These are phyloP conservation scores for Neopestalotiopsis sp. DNA, from an alignment of 2,329 filamentous ascomycete species.

Conservation along the genomic window DNA sequence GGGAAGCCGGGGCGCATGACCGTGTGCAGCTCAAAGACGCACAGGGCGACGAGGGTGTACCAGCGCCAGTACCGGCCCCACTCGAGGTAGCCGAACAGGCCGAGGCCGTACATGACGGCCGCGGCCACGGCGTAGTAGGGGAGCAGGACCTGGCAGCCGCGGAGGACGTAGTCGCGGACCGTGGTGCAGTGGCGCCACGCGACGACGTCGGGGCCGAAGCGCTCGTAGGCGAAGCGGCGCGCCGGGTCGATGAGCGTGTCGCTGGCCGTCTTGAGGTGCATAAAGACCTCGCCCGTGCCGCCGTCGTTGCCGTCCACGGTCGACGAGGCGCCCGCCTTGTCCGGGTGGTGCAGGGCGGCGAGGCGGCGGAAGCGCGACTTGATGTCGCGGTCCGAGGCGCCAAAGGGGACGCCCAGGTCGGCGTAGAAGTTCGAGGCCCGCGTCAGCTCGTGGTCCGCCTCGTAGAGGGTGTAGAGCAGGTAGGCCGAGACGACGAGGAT, in stretches of 20 bases:
- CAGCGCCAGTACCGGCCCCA: constrained; percentile 72
- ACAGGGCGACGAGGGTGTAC: constrained; percentile 59
- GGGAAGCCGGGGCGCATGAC: constrained; percentile 62
- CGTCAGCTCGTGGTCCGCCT: constrained; percentile 83
- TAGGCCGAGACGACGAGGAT: constrained; percentile 83
- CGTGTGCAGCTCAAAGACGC: constrained; percentile 62
- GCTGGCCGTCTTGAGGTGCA: constrained; percentile 81
- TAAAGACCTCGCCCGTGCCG: constrained; percentile 62
- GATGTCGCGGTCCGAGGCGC: constrained; percentile 75
- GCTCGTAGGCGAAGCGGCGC: constrained; percentile 85
- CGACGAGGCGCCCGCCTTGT: constrained; percentile 65
- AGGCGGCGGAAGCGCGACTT: constrained; percentile 86
- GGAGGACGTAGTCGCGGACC: constrained; percentile 73
- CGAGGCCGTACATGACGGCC: constrained; percentile 64
- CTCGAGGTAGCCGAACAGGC: constrained; percentile 70
- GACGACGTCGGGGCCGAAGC: constrained; percentile 78
- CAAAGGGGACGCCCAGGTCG: constrained; percentile 72
- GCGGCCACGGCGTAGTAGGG: constrained; percentile 67
- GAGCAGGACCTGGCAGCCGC: constrained; percentile 63
- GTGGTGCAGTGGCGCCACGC: constrained; percentile 71
- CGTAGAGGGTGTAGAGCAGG: constrained; percentile 90
- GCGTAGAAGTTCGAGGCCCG: constrained; percentile 78
- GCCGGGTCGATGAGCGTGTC: constrained; percentile 82
- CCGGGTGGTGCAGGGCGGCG: constrained; percentile 76
- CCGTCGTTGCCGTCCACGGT: constrained; percentile 33